Evolutionary conservation across 2,329 filamentous ascomycete genomes (phyloP).

Genomic region (Sarocladium brachiariae): DNA sequence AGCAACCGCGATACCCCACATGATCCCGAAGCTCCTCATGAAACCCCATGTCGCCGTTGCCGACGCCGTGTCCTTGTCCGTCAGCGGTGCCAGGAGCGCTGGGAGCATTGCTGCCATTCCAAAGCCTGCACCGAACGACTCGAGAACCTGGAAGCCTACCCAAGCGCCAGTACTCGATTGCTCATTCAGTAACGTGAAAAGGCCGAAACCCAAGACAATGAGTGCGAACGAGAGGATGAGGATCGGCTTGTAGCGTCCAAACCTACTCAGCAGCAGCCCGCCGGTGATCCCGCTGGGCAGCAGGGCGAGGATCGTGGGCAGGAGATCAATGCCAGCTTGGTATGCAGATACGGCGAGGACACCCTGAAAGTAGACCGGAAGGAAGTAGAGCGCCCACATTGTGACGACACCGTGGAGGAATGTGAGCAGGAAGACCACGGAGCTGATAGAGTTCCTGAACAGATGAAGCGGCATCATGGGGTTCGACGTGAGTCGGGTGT

Average conservation of each 20-base stretch:
- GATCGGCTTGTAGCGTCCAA: constrained; percentile 26
- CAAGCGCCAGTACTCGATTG: constrained; percentile 29
- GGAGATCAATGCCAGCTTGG: constrained; percentile 25
- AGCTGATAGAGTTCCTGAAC: constrained; percentile 16
- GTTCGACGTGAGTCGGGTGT: constrained; percentile 15
- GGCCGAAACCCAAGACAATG: constrained; percentile 31
- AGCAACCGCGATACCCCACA: constrained; percentile 39
- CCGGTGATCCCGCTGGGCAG: constrained; percentile 22
- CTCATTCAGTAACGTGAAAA: constrained; percentile 32
- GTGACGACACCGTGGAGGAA: constrained; percentile 20
- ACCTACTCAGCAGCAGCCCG: constrained; percentile 22
- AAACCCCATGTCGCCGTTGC: constrained; percentile 37
- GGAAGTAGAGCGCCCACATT: constrained; percentile 32
- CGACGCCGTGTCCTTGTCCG: constrained; percentile 28
- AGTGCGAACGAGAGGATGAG: constrained; percentile 30
- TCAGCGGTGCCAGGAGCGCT: constrained; percentile 33
- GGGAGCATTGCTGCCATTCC: constrained; percentile 34
- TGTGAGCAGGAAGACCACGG: constrained; percentile 18
- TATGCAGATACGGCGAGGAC: constrained; percentile 27
- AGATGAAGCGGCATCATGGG: constrained; percentile 19
- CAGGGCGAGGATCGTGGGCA: constrained; percentile 23
- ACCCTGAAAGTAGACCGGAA: constrained; percentile 41
- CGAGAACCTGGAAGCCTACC: constrained; percentile 35
- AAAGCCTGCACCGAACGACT: constrained; percentile 34
- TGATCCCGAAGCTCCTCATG: constrained; percentile 38